Evolutionary conservation across 1,284 basidiomycete species (phyloP).

Genomic region (Cryptococcus sp.): DNA sequence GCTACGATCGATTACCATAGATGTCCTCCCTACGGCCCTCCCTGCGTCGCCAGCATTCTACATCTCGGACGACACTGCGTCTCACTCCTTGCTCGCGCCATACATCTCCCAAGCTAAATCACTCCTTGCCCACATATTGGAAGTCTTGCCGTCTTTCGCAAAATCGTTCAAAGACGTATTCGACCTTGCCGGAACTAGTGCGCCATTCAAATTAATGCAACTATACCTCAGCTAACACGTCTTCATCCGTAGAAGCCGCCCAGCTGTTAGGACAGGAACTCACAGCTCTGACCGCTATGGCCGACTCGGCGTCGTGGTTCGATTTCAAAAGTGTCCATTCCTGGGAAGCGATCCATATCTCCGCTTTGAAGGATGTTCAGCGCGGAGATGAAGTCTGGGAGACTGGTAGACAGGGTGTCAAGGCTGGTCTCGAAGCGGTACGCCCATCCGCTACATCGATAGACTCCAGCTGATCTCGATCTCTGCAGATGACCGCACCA

Average conservation of each 20-base stretch:
- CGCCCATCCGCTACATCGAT: constrained; percentile 1
- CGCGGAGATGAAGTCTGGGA: constrained; percentile 39
- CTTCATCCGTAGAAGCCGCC: constrained; percentile 36
- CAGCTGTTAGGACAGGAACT: constrained; percentile 44
- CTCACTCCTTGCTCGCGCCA: constrained; percentile 38
- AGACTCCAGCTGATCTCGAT: not conserved
- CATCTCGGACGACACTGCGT: constrained; percentile 30
- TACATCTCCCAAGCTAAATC: constrained; percentile 43
- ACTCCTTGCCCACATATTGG: constrained; percentile 36
- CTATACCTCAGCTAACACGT: not conserved
- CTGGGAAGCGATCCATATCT: constrained; percentile 50
- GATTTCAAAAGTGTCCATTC: constrained; percentile 27
- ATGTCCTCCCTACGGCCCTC: constrained; percentile 40
- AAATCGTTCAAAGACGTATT: constrained; percentile 44
- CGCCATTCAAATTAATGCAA: constrained; percentile 8
- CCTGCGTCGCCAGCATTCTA: constrained; percentile 43
- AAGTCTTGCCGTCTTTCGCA: constrained; percentile 31
- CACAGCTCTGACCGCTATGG: constrained; percentile 45
- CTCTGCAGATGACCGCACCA: constrained; percentile 45
- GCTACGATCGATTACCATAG: constrained; percentile 17
- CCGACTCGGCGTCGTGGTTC: constrained; percentile 43
- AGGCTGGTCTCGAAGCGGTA: constrained; percentile 48
- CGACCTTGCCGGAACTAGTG: constrained; percentile 44
- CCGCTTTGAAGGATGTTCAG: constrained; percentile 35
- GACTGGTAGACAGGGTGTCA: constrained; percentile 39